Conservation (phyloP, 768 basidiomycete genomes). For the Phylloporus rhodoxanthus region DNA sequence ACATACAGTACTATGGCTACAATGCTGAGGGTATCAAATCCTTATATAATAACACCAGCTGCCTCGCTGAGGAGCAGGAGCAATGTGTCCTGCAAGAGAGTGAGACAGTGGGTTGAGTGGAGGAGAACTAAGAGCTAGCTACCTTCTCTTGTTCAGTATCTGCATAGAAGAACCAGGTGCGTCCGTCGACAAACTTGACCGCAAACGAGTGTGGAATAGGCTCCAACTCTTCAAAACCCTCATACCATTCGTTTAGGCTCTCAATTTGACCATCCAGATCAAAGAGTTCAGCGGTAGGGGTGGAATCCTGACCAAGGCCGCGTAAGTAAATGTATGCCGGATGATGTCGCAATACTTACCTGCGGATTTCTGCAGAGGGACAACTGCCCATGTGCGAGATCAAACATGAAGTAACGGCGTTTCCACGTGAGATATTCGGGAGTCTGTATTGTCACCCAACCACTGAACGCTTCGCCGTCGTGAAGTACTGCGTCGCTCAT, state of each 20-base stretch:
- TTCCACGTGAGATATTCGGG: slow-evolving; percentile 53
- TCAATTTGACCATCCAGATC: slow-evolving; percentile 42
- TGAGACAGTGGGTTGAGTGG: not conserved
- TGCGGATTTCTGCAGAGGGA: slow-evolving; percentile 49
- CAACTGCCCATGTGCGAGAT: slow-evolving; percentile 35
- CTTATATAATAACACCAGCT: slow-evolving; percentile 26
- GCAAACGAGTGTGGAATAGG: slow-evolving; percentile 64
- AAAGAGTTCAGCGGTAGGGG: slow-evolving; percentile 30
- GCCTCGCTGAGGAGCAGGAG: slow-evolving; percentile 28
- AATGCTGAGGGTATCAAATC: slow-evolving; percentile 11
- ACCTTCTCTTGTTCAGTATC: slow-evolving; percentile 65
- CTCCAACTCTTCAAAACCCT: slow-evolving; percentile 62
- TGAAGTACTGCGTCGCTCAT: slow-evolving; percentile 43
- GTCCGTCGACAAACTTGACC: slow-evolving; percentile 49
- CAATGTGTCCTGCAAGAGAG: slow-evolving; percentile 17
- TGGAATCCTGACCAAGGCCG: slow-evolving; percentile 26
- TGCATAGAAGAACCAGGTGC: slow-evolving; percentile 52
- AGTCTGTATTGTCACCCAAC: slow-evolving; percentile 61
- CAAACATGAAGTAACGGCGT: slow-evolving; percentile 57
- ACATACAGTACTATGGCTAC: slow-evolving; percentile 17
- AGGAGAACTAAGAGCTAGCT: slow-evolving; percentile 11
- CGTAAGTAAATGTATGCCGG: slow-evolving; percentile 1
- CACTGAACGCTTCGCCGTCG: slow-evolving; percentile 39
- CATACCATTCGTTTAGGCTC: slow-evolving; percentile 54
- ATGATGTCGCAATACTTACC: slow-evolving; percentile 27